Conservation (phyloP, 148 eudicot species). For the Amaranthus hypochondriacus region DNA sequence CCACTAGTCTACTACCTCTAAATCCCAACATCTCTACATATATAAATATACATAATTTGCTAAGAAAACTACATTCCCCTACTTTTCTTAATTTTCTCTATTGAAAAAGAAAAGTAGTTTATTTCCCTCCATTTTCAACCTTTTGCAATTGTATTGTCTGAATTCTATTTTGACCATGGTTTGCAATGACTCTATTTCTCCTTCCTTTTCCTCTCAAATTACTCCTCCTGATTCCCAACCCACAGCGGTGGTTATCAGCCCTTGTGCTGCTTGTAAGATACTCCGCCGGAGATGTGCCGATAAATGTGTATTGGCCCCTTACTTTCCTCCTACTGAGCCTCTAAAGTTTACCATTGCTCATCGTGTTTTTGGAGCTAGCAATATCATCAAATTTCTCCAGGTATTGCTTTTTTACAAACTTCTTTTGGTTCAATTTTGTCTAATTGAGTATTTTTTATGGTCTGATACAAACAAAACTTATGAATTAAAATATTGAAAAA, state of each 20-base stretch:
- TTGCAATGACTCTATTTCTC: slow-evolving; percentile 15
- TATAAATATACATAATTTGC: not conserved
- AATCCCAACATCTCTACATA: not conserved
- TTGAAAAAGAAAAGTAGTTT: not conserved
- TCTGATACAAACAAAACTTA: too few relatives aligned
- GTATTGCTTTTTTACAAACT: slow-evolving; percentile 7
- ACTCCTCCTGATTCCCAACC: slow-evolving; percentile 5
- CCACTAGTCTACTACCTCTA: not conserved
- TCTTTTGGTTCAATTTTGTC: not conserved
- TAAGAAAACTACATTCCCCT: not conserved
- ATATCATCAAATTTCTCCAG: slow-evolving; percentile 52
- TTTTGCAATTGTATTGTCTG: not conserved
- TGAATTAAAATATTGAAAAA: too few relatives aligned
- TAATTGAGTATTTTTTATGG: too few relatives aligned
- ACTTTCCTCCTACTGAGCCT: slow-evolving; percentile 54
- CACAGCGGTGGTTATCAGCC: slow-evolving; percentile 32
- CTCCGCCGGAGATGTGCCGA: slow-evolving; percentile 44
- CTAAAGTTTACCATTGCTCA: slow-evolving; percentile 51
- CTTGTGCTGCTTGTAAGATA: slow-evolving; percentile 51
- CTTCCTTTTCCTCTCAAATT: slow-evolving; percentile 19
- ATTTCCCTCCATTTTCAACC: slow-evolving; percentile 20
- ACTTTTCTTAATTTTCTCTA: not conserved
- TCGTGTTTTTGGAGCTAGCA: slow-evolving; percentile 55
- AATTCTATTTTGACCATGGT: slow-evolving; percentile 16
- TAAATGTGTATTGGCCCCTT: slow-evolving; percentile 44